These are phyloP conservation scores for Cercospora sesami DNA, from an alignment of 2,329 filamentous ascomycete genomes.

Conservation along the genomic window DNA sequence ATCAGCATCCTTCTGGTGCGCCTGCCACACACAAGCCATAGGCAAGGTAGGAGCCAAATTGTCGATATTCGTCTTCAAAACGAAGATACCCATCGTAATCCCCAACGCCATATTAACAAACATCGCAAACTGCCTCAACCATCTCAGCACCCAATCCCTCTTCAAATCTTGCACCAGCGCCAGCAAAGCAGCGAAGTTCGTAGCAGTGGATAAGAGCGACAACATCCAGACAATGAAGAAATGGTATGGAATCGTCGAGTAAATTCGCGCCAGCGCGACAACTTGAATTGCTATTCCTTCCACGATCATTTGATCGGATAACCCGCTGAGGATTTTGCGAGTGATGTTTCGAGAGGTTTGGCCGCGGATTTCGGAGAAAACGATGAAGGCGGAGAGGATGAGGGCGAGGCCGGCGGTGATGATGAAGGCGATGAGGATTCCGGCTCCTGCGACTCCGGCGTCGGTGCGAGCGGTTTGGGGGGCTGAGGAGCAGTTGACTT, in stretches of 20 bases:
- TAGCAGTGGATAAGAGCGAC: conserved; percentile 63
- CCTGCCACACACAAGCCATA: conserved; percentile 61
- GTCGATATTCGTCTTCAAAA: conserved; percentile 57
- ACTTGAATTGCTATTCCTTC: conserved; percentile 68
- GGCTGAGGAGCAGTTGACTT: conserved; percentile 46
- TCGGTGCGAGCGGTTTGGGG: conserved; percentile 53
- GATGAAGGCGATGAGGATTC: conserved; percentile 66
- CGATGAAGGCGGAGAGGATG: conserved; percentile 56
- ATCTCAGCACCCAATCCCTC: conserved; percentile 65
- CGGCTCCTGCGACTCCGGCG: conserved; percentile 59
- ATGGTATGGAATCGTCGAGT: conserved; percentile 63
- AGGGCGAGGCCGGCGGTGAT: conserved; percentile 62
- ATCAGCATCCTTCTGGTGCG: conserved; percentile 40
- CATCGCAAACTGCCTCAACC: conserved; percentile 67
- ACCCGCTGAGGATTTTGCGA: conserved; percentile 64
- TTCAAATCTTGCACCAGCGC: conserved; percentile 66
- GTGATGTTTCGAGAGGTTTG: conserved; percentile 54
- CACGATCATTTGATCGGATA: conserved; percentile 68
- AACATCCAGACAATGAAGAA: conserved; percentile 72
- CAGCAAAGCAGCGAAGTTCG: conserved; percentile 65
- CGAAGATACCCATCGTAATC: conserved; percentile 57
- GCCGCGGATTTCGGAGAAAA: conserved; percentile 55
- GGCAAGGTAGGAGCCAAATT: conserved; percentile 56
- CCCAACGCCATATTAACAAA: conserved; percentile 63
- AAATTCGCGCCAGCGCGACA: conserved; percentile 61